Conservation (phyloP, 345 rosid species). For the Capsella bursapastoris region DNA sequence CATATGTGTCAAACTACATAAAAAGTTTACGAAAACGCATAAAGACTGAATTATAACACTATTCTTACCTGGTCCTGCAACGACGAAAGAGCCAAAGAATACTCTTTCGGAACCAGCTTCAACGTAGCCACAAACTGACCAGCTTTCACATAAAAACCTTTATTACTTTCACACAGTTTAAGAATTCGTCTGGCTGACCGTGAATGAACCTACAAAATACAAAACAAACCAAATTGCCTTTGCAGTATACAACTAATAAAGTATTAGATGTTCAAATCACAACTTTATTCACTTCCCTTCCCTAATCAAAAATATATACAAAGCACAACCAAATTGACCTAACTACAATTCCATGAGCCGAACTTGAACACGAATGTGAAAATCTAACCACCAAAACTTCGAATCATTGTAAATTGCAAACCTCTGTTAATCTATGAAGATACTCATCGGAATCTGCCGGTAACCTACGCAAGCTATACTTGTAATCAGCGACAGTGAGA, state of each 20-base stretch:
- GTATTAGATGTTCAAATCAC: conserved; percentile 13
- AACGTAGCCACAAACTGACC: conserved; percentile 85
- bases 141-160: conserved; percentile 89
- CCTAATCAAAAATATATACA: too few relatives aligned
- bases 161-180: conserved; percentile 72
- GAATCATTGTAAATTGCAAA: conserved; percentile 28
- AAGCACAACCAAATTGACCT: too few relatives aligned
- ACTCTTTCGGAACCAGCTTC: conserved; percentile 80
- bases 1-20: background rate
- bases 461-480: conserved; percentile 55
- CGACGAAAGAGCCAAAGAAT: conserved; percentile 66
- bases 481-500: conserved; percentile 68
- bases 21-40: background rate
- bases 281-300: background rate
- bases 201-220: conserved; percentile 62
- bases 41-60: background rate
- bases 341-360: background rate
- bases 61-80: conserved; percentile 79
- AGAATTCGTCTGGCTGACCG: conserved; percentile 77
- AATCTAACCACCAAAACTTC: background rate
- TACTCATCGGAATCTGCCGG: conserved; percentile 58
- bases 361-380: background rate
- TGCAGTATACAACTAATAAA: background rate
- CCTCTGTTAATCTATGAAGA: conserved; percentile 62
- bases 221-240: background rate